Evolutionary conservation across 2,329 filamentous ascomycete genomes (phyloP), one percentile per base, ranked within the genome.

Genomic region (Aspergillus fijiensis): DNA sequence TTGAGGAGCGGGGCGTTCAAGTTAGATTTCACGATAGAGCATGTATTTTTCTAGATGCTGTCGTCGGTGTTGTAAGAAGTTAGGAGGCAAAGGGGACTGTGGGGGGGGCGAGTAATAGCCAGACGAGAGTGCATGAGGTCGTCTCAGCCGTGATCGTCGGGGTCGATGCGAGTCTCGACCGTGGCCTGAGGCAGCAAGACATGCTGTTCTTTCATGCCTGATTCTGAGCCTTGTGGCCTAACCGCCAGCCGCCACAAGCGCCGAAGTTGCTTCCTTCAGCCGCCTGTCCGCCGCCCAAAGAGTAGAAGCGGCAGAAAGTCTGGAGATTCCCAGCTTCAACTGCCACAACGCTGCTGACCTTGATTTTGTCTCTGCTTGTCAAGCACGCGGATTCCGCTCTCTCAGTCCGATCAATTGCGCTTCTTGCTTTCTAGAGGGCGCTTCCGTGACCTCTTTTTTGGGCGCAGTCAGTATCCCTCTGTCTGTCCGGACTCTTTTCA

Each of bases 81-180:
- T 39, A 49, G 51, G 51, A 62, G 61, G 23, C 51, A n/a, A 39
- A 49, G 33, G 42, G 60, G 21, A 51, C 57, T 48, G 27, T 47
- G 60, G 50, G 57, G 60, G 63, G 52, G 52, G 57, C 61, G 63
- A 54, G 54, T 56, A 62, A 60, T 57, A 57, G 55, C 60, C 60
- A 65, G 57, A 51, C 52, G 59, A 55, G 61, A 54, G 33, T 45
- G 55, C 65, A 65, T 66, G 67, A 66, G 63, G 68, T 64, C 64
- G 65, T 67, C 49, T 35, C 60, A 29, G 39, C 49, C 39, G 39
- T 57, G 49, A 64, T 68, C 60, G 60, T 61, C 67, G 60, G 62
- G 61, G 68, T 74, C 69, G 69, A 74, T 65, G 62, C 49, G 70
- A 72, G 71, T 69, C 70, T 71, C 71, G 70, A 68, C 27, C 53